Conservation (phyloP, 192 early-diverging fungal species). For the Physocladia obscura region DNA sequence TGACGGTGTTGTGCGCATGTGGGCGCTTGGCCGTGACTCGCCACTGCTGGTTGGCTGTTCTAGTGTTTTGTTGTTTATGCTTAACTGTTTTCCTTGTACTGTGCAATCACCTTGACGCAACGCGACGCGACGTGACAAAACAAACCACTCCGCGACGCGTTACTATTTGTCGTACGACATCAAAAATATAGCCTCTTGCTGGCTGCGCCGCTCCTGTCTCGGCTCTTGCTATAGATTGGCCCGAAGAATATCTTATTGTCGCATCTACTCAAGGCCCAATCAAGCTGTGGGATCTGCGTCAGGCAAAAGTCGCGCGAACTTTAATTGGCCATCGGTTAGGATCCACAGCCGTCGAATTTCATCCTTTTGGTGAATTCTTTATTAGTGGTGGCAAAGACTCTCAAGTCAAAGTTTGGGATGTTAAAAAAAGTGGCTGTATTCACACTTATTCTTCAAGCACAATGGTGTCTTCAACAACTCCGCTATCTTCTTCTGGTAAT, state of each 20-base stretch:
- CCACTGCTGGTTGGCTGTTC: conserved; percentile 46
- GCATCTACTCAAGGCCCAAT: conserved; percentile 50
- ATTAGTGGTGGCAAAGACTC: conserved; percentile 57
- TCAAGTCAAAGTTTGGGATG: conserved; percentile 64
- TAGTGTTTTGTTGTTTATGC: background rate
- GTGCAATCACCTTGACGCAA: background rate
- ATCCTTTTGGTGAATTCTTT: conserved; percentile 70
- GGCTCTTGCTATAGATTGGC: conserved; percentile 58
- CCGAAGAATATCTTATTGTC: conserved; percentile 60
- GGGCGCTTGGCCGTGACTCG: conserved; percentile 53
- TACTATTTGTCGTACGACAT: background rate
- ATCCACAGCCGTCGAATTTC: conserved; percentile 55
- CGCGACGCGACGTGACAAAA: background rate
- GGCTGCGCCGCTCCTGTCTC: conserved; percentile 50
- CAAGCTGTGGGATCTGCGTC: conserved; percentile 65
- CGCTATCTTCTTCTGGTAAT: background rate
- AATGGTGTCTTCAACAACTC: background rate
- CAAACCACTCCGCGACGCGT: background rate
- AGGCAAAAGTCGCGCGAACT: conserved; percentile 62
- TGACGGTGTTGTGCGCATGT: conserved; percentile 56
- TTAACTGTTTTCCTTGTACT: background rate
- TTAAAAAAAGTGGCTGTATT: conserved; percentile 60
- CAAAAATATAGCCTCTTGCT: conserved; percentile 33
- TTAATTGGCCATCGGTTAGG: conserved; percentile 50
- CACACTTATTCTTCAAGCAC: conserved; percentile 50